Base-by-base conservation (phyloP, 495 filamentous ascomycete genomes). In the Usnea hakonensis region DNA sequence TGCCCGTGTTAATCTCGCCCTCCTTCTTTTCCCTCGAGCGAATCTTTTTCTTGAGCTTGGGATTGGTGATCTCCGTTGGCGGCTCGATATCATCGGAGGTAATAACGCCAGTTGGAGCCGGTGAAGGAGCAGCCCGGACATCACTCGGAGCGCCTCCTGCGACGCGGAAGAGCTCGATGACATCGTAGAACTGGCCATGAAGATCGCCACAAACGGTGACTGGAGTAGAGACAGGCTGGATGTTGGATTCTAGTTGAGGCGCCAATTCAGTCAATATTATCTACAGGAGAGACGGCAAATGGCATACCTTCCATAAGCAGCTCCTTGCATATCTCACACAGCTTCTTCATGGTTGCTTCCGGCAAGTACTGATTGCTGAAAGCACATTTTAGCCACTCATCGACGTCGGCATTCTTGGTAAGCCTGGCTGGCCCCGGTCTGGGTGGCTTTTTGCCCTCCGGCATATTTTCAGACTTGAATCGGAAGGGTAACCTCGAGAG, bases 281-380 rank as follows among this genome's bases (percentile, higher is more conserved):
- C 46, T 30, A 52, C 21, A 26, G 58, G 5, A 19, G 17, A 17
- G 28, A 52, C 36, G 41, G 37, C n/a, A 6, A 40, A 16, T 50
- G 64, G n/a, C 80, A 69, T 72, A 91, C 90, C 89, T 80, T 98
- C 95, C 93, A 98, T 97, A 68, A 97, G 80, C 63, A 87, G 91
- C 75, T 97, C 95, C 79, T 98, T 98, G 63, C 96, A 93, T 64
- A 95, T 95, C 78, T 98, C 94, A 75, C 94, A 98, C 21, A 98
- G 81, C 73, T 95, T 88, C 78, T 98, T 98, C 94, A 98, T 98
- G 68, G 91, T 90, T 44, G 85, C 76, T 76, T 98, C 94, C 8
- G 93, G 92, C 21, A 98, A 83, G 72, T 97, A 96, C 71, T 95
- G 91, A 80, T 95, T 97, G 71, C 92, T 88, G 73, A 95, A 96